Conservation (phyloP, 2,329 filamentous ascomycete species). For the Colletotrichum ledebouriae region DNA sequence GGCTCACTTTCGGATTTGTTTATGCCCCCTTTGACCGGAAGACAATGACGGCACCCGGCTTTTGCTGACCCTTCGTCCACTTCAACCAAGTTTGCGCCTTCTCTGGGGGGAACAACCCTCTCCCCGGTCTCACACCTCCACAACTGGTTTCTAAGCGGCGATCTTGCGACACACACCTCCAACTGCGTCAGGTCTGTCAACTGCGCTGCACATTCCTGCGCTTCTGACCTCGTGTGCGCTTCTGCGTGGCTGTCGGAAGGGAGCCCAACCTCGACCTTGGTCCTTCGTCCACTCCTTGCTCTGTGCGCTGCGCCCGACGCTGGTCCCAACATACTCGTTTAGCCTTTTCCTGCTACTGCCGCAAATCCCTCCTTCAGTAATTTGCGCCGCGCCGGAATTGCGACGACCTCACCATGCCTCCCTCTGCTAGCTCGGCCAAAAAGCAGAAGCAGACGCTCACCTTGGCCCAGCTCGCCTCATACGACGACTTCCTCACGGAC, state of each 20-base stretch:
- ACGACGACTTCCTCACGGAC: slow-evolving; percentile 97
- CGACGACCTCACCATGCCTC: slow-evolving; percentile 52
- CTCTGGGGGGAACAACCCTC: slow-evolving; percentile 19
- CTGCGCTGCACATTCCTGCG: too few relatives aligned
- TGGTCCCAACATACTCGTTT: slow-evolving; percentile 34
- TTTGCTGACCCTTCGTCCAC: slow-evolving; percentile 34
- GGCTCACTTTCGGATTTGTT: slow-evolving; percentile 23
- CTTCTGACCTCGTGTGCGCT: slow-evolving; percentile 11
- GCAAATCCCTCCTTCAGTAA: slow-evolving; percentile 13
- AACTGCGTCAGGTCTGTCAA: too few relatives aligned
- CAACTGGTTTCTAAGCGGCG: not conserved
- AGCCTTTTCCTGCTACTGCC: slow-evolving; percentile 28
- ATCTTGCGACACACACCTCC: not conserved
- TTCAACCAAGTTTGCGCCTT: slow-evolving; percentile 20
- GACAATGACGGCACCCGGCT: slow-evolving; percentile 40
- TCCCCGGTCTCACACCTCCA: slow-evolving; percentile 26
- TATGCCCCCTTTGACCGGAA: slow-evolving; percentile 30
- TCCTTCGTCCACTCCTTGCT: slow-evolving; percentile 37
- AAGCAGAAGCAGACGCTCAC: slow-evolving; percentile 80
- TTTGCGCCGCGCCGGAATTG: slow-evolving; percentile 30
- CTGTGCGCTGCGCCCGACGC: slow-evolving; percentile 36
- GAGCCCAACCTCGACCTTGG: slow-evolving; percentile 34
- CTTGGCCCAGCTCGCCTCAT: slow-evolving; percentile 87
- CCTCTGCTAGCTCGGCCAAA: slow-evolving; percentile 51
- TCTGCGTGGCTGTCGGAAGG: slow-evolving; percentile 38